phyloP scores from a whole-genome alignment of 2,329 filamentous ascomycete genomes.

The Amphichorda felina region DNA sequence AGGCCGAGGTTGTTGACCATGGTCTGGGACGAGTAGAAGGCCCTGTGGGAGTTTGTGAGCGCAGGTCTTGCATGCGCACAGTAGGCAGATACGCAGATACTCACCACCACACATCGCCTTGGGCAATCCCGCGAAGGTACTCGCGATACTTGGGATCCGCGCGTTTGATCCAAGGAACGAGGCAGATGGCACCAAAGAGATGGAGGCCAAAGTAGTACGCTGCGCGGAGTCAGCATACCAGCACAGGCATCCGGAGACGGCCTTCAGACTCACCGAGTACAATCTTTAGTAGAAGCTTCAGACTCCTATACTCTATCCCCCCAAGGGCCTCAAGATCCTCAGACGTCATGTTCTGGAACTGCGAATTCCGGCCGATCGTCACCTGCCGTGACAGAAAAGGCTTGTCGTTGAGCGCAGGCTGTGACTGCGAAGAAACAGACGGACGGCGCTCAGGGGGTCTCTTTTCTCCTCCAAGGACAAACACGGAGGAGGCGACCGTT shows the following conservation, averaged over 20 bases:
- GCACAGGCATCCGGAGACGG: not conserved
- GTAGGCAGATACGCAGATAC: no score
- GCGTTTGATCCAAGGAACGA: constrained; percentile 34
- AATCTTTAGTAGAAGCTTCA: constrained; percentile 36
- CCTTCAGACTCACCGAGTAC: constrained; percentile 18
- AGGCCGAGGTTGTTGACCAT: constrained; percentile 41
- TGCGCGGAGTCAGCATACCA: constrained; percentile 5
- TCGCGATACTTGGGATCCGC: constrained; percentile 25
- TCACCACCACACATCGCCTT: constrained; percentile 35
- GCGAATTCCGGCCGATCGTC: constrained; percentile 32
- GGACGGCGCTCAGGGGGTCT: no score
- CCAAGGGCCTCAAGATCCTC: constrained; percentile 31
- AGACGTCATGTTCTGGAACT: constrained; percentile 28
- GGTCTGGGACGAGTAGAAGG: constrained; percentile 36
- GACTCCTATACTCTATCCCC: constrained; percentile 37
- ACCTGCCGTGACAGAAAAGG: constrained; percentile 27
- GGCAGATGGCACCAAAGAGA: constrained; percentile 31
- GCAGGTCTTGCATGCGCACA: no score
- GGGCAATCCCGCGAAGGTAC: constrained; percentile 23
- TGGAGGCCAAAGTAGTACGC: constrained; percentile 33
- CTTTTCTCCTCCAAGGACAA: constrained; percentile 19
- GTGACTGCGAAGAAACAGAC: no score
- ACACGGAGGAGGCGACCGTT: constrained; percentile 23
- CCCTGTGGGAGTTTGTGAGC: constrained; percentile 20
- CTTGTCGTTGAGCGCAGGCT: constrained; percentile 12